These are phyloP conservation scores for Macrocystidia cucumis DNA, from an alignment of 1,284 basidiomycete genomes.

Conservation along the genomic window DNA sequence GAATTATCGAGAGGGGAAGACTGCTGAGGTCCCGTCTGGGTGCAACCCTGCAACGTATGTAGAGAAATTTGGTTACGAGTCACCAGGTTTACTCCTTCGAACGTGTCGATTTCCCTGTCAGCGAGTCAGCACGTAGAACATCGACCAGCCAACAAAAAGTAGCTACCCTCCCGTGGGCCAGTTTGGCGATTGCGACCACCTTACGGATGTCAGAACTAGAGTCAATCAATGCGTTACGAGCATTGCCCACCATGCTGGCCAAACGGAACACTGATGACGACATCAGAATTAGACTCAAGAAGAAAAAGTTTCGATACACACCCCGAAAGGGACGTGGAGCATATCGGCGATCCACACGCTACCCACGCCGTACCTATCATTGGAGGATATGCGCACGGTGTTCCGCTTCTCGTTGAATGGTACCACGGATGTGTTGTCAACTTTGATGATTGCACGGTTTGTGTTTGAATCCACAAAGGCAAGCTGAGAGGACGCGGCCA, in stretches of 20 bases:
- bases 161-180: constrained; percentile 55
- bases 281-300: too few relatives aligned
- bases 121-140: not conserved
- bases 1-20: constrained; percentile 46
- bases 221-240: not conserved
- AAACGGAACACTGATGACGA: constrained; percentile 62
- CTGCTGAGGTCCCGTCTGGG: constrained; percentile 38
- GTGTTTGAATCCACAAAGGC: constrained; percentile 54
- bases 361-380: constrained; percentile 52
- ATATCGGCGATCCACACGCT: constrained; percentile 63
- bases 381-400: constrained; percentile 56
- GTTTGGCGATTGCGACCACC: constrained; percentile 50
- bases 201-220: constrained; percentile 10
- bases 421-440: constrained; percentile 59
- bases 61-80: constrained; percentile 59
- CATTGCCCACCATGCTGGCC: constrained; percentile 50
- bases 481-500: constrained; percentile 41
- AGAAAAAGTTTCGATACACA: too few relatives aligned
- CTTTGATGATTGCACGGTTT: constrained; percentile 60
- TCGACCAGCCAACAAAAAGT: not conserved
- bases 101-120: constrained; percentile 61
- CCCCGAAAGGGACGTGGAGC: constrained; percentile 63
- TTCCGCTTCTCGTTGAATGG: constrained; percentile 61
- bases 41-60: constrained; percentile 61
- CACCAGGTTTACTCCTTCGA: constrained; percentile 67